Base-by-base conservation (phyloP, 495 filamentous ascomycete genomes). In the Thermothielavioides terrestris region DNA sequence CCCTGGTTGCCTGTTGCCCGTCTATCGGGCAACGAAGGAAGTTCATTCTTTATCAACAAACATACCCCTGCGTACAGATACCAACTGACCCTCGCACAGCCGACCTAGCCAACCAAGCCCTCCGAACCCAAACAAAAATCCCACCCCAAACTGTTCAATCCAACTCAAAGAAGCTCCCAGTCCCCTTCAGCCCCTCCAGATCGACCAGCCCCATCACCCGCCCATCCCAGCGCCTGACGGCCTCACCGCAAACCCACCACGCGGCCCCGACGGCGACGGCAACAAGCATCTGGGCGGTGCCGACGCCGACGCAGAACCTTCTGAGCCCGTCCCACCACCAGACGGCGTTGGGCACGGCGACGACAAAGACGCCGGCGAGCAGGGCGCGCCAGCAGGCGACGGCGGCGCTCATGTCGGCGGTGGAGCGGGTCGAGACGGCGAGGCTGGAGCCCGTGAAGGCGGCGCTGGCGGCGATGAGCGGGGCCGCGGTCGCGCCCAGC, bases 101-200 rank as follows among this genome's bases (percentile, higher is more conserved):
- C n/a, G n/a, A n/a, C n/a, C n/a, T n/a, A 17, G 23, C 36, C 7
- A 9, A 39, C 11, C 9, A 12, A 23, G 8, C 1, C 6, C 21
- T n/a, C 31, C 31, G 17, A 11, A 32, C n/a, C 30, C 2, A 14
- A n/a, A 14, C 31, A 34, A n/a, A 34, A 34, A 37, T 18, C 20
- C 8, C 2, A 20, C 15, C 9, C 3, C 15, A 37, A 1, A 0
- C 20, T 37, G 35, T 7, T 42, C 17, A 74, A 46, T 74, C 69
- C n/a, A 58, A 55, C 45, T 74, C 71, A 52, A 75, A 75, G 46
- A 71, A 72, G 37, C 70, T 73, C 34, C 59, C 67, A 11, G 43
- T 56, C 41, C 61, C 58, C 60, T 67, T 69, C 37, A 69, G 23
- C 32, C 64, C 62, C 6, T 64, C 60, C 55, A 72, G 51, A 40